Conservation (phyloP, 495 filamentous ascomycete species). For the Tuber brumale region DNA sequence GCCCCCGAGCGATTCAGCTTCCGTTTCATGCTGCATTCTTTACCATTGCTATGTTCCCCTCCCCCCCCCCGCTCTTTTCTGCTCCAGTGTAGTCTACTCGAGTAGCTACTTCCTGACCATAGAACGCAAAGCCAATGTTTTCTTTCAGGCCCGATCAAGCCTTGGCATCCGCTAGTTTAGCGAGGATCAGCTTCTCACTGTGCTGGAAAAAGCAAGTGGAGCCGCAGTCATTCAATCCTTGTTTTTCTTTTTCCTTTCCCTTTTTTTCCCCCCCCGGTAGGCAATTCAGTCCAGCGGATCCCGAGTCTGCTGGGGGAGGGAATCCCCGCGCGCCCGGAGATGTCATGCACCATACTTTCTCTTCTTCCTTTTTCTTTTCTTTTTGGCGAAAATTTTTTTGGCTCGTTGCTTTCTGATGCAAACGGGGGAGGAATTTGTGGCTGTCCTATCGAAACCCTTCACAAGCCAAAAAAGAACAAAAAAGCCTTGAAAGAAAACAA, state of each 20-base stretch:
- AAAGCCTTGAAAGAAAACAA: not conserved
- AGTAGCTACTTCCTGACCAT: not conserved
- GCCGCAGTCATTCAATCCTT: not conserved
- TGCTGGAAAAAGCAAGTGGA: conserved; percentile 1
- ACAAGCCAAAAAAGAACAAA: conserved; percentile 9
- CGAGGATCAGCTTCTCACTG: not conserved
- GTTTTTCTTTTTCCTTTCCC: not conserved
- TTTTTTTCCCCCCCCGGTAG: not conserved
- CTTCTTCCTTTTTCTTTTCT: not conserved
- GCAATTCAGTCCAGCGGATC: not conserved
- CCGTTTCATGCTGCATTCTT: not conserved
- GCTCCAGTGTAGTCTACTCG: not conserved
- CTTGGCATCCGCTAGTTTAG: not conserved
- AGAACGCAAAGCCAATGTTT: not conserved
- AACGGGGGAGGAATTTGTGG: conserved; percentile 6
- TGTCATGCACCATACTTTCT: not conserved
- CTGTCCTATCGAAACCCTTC: conserved; percentile 22
- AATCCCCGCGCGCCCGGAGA: not conserved
- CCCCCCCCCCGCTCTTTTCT: not conserved
- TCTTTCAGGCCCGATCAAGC: not conserved
- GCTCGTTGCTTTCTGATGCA: conserved; percentile 31
- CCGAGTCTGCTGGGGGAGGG: not conserved
- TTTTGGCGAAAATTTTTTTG: conserved; percentile 23
- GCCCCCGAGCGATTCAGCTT: not conserved
- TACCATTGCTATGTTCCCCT: not conserved